Conservation (phyloP, 495 filamentous ascomycete species). For the Daldinia concentrica region DNA sequence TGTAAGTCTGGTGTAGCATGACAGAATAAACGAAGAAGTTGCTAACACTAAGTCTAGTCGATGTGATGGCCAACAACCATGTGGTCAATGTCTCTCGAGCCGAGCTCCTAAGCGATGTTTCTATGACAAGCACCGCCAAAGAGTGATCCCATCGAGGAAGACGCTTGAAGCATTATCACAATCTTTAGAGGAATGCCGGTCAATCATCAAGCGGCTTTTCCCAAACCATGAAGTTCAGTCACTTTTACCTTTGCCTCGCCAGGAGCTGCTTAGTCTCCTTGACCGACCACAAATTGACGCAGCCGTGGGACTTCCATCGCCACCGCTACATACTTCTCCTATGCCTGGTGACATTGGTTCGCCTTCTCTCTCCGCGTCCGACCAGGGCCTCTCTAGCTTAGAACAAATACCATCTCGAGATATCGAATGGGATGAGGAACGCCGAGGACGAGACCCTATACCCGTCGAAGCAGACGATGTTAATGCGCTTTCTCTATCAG, state of each 20-base stretch:
- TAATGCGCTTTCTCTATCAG: conserved; percentile 78
- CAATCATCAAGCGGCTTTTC: conserved; percentile 63
- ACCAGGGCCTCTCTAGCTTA: conserved; percentile 57
- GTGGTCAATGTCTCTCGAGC: conserved; percentile 66
- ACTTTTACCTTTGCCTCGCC: conserved; percentile 60
- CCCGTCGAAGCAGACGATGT: conserved; percentile 82
- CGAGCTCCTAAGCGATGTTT: conserved; percentile 66
- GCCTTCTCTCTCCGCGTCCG: conserved; percentile 52
- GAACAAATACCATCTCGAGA: conserved; percentile 65
- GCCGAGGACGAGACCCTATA: conserved; percentile 64
- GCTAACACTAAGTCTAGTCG: conserved; percentile 51
- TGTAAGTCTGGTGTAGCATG: conserved; percentile 49
- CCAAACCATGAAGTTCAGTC: conserved; percentile 62
- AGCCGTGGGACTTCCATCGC: conserved; percentile 54
- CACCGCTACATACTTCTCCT: conserved; percentile 54
- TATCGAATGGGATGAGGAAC: conserved; percentile 67
- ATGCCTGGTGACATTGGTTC: conserved; percentile 57
- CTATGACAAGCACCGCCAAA: conserved; percentile 68
- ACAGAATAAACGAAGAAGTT: neutral
- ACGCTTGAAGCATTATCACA: conserved; percentile 66
- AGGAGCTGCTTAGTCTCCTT: conserved; percentile 61
- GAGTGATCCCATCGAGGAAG: conserved; percentile 67
- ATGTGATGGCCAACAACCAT: conserved; percentile 67
- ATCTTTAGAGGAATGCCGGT: conserved; percentile 66
- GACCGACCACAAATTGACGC: conserved; percentile 55